Evolutionary conservation across 2,329 filamentous ascomycete species (phyloP).

Genomic region (Zymoseptoria brevis): DNA sequence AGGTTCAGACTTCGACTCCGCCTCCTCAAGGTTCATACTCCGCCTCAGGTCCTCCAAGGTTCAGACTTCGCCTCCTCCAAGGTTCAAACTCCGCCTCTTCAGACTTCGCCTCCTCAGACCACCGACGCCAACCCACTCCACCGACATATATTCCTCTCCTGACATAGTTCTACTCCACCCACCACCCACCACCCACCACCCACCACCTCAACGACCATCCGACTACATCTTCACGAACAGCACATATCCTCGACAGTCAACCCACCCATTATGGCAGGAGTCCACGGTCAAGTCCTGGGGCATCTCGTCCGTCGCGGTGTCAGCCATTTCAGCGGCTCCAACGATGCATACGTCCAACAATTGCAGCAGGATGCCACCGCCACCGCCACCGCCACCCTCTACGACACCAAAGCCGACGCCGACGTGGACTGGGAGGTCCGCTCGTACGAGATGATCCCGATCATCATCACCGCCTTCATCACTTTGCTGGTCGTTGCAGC

Average conservation of each 20-base stretch:
- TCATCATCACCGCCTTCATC: conserved; percentile 30
- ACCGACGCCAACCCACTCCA: no score
- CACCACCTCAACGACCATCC: no score
- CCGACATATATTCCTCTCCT: no score
- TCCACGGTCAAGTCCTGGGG: conserved; percentile 24
- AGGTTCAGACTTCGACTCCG: no score
- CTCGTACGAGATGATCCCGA: conserved; percentile 21
- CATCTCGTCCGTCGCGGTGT: conserved; percentile 29
- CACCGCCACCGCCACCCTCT: no score
- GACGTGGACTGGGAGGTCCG: conserved; percentile 20
- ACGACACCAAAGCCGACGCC: conserved; percentile 16
- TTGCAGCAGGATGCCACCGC: conserved; percentile 25
- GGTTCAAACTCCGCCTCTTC: no score
- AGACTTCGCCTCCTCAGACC: no score
- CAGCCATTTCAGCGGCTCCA: conserved; percentile 18
- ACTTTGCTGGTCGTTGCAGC: conserved; percentile 37
- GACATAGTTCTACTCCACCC: no score
- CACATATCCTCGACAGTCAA: background rate
- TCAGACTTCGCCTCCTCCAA: no score
- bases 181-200: no score
- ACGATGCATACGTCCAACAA: conserved; percentile 14
- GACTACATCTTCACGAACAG: background rate
- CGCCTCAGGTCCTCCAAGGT: no score
- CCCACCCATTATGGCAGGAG: conserved; percentile 15
- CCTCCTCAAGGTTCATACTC: no score